These are phyloP conservation scores for Gypsophila paniculata DNA, from an alignment of 179 eudicot genomes.

Conservation along the genomic window DNA sequence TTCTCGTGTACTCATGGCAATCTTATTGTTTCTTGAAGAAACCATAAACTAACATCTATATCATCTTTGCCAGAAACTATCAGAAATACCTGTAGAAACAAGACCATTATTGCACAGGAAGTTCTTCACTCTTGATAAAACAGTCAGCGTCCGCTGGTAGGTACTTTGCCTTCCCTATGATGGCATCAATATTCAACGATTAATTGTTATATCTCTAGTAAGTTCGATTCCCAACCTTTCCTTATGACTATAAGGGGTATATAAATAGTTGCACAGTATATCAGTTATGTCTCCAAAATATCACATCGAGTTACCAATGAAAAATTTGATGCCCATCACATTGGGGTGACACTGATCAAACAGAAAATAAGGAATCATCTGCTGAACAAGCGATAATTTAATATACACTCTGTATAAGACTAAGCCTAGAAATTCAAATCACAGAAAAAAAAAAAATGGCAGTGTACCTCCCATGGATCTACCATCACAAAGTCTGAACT, in stretches of 20 bases:
- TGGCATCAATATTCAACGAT: constrained; percentile 4
- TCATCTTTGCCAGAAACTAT: background rate
- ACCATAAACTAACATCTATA: background rate
- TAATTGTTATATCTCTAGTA: background rate
- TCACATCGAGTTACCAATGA: background rate
- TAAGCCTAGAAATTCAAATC: too few relatives aligned
- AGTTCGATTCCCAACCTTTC: background rate
- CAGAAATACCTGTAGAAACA: constrained; percentile 45
- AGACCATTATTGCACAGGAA: constrained; percentile 35
- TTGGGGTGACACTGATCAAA: background rate
- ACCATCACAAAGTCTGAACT: constrained; percentile 84
- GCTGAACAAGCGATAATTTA: background rate
- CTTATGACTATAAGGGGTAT: background rate
- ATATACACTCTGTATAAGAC: too few relatives aligned
- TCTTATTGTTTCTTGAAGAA: background rate
- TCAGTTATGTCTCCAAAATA: background rate
- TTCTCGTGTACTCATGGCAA: background rate
- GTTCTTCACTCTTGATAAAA: constrained; percentile 65
- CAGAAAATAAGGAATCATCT: background rate
- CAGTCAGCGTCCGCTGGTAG: constrained; percentile 74
- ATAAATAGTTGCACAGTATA: background rate
- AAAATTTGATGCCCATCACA: background rate
- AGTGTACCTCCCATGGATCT: constrained; percentile 91
- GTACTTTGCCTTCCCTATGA: constrained; percentile 59
- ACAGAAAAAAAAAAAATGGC: background rate